Conservation (phyloP, 1,284 basidiomycete genomes). For the Tetrapyrgos nigripes region DNA sequence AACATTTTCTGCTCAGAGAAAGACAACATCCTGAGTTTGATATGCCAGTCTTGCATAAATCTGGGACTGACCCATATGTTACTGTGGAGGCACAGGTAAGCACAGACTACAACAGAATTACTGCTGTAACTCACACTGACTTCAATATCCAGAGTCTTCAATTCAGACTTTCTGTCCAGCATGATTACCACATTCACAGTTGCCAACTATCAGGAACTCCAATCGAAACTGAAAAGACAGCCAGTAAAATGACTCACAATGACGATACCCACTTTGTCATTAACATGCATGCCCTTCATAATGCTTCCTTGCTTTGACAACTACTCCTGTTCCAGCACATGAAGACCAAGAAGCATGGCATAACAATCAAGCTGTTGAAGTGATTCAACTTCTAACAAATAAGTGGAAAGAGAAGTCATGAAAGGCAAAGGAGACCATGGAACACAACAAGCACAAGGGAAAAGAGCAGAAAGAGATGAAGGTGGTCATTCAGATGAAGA, state of each 20-base stretch:
- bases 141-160: slow-evolving; percentile 10
- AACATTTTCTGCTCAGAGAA: background rate
- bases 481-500: no score
- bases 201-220: slow-evolving; percentile 3
- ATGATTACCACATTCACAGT: slow-evolving; percentile 24
- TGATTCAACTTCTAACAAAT: no score
- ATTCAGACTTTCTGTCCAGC: slow-evolving; percentile 32
- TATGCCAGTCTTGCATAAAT: background rate
- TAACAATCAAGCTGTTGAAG: no score
- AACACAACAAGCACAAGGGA: no score
- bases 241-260: slow-evolving; percentile 12
- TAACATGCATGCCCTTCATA: slow-evolving; percentile 30
- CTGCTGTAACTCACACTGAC: no score
- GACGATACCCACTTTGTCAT: slow-evolving; percentile 18
- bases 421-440: no score
- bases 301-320: slow-evolving; percentile 23
- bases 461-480: no score
- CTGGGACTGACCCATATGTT: background rate
- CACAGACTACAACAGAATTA: background rate
- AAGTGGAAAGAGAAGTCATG: no score
- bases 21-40: background rate
- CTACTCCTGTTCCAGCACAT: slow-evolving; percentile 30
- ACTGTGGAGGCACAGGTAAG: background rate
- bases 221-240: background rate
- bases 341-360: slow-evolving; percentile 1